Evolutionary conservation across 345 rosid species (phyloP).

Genomic region (Cardiospermum halicacabum): DNA sequence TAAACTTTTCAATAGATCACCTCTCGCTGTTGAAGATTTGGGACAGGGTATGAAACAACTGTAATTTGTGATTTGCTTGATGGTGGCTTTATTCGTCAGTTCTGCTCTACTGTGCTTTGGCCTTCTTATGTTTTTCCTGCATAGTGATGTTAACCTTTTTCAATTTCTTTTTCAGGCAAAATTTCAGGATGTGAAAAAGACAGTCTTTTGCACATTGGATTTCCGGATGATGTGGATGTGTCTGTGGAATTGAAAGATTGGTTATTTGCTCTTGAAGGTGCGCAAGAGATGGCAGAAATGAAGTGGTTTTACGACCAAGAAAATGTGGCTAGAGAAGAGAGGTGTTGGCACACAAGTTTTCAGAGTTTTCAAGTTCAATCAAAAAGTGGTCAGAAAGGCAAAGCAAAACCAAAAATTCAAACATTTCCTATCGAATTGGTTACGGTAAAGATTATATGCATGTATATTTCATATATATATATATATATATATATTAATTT

Average conservation of each 20-base stretch:
- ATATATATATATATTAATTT: background rate
- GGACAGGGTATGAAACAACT: conserved; percentile 33
- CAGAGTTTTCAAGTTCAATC: conserved; percentile 48
- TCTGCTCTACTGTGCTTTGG: conserved; percentile 5
- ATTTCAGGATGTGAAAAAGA: conserved; percentile 41
- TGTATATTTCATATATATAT: background rate
- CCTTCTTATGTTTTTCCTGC: conserved; percentile 16
- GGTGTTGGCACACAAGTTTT: conserved; percentile 86
- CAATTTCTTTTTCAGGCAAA: conserved; percentile 37
- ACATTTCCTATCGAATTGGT: conserved; percentile 72
- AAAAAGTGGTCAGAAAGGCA: conserved; percentile 37
- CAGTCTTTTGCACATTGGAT: conserved; percentile 48
- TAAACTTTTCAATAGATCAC: conserved; percentile 71
- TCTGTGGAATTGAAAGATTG: conserved; percentile 78
- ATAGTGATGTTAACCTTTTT: too few relatives aligned
- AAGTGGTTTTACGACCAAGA: conserved; percentile 43
- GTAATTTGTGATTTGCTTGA: background rate
- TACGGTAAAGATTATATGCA: conserved; percentile 41
- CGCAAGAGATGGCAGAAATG: conserved; percentile 59
- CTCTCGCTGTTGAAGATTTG: conserved; percentile 42
- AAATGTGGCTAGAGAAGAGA: conserved; percentile 59
- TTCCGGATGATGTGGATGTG: conserved; percentile 86
- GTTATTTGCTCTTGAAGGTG: conserved; percentile 96
- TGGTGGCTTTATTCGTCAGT: background rate
- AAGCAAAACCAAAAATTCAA: conserved; percentile 30